Percentiles rank a stretch among this genome's conserved stretches.
Conservation (phyloP, 805 yeast species). For the Candida tallmaniae region DNA sequence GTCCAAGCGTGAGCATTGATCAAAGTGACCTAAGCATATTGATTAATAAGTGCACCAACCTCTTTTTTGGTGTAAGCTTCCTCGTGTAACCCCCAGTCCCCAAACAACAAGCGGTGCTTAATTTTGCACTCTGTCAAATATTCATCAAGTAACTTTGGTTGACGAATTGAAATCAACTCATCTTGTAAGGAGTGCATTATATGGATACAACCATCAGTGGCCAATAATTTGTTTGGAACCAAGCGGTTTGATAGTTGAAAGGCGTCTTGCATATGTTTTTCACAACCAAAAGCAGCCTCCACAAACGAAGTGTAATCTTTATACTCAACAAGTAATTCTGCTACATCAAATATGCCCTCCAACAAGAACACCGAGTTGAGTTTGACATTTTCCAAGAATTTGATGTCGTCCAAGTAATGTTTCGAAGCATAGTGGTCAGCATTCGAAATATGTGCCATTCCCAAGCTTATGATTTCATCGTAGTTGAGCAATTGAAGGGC, state of each 20-base stretch:
- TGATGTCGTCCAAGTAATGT: background rate
- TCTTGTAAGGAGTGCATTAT: constrained; percentile 62
- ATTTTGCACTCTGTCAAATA: constrained; percentile 23
- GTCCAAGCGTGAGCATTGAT: too few relatives aligned
- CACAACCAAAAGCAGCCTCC: constrained; percentile 46
- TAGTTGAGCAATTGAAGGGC: constrained; percentile 47
- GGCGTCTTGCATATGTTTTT: constrained; percentile 18
- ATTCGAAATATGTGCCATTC: constrained; percentile 6
- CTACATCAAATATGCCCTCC: constrained; percentile 69
- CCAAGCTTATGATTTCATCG: constrained; percentile 15
- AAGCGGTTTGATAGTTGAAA: constrained; percentile 14
- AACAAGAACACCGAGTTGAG: constrained; percentile 16
- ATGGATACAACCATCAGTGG: constrained; percentile 17
- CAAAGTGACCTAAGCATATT: too few relatives aligned
- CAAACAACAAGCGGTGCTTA: constrained; percentile 12
- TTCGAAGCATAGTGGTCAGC: background rate
- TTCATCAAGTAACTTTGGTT: constrained; percentile 37
- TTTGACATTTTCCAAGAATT: background rate
- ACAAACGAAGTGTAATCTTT: constrained; percentile 57
- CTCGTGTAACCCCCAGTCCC: constrained; percentile 58
- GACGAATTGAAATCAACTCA: constrained; percentile 55
- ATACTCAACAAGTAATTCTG: constrained; percentile 52
- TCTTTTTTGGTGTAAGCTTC: constrained; percentile 49
- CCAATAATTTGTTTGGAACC: constrained; percentile 2
- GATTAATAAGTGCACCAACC: constrained; percentile 28